Conservation (phyloP, 192 early-diverging fungal species). For the Coemansia sp. region DNA sequence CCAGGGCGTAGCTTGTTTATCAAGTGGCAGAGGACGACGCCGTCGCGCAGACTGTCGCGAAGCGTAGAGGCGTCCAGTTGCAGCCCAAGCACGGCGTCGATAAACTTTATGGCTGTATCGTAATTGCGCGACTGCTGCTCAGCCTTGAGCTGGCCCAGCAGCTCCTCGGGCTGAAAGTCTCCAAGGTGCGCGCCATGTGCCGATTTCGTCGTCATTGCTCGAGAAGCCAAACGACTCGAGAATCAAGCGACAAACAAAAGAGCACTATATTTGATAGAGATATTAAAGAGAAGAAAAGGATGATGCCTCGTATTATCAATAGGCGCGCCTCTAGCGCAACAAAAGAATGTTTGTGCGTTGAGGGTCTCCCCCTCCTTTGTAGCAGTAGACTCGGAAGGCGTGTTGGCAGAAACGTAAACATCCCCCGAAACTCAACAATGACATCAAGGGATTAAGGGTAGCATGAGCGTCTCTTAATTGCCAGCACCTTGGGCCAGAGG, state of each 20-base stretch:
- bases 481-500: too few relatives aligned
- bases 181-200: slow-evolving; percentile 19
- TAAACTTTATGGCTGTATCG: slow-evolving; percentile 61
- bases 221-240: not conserved
- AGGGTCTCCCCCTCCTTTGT: not conserved
- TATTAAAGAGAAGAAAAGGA: not conserved
- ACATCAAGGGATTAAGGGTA: not conserved
- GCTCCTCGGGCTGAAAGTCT: slow-evolving; percentile 53
- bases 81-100: slow-evolving; percentile 60
- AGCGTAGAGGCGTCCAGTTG: slow-evolving; percentile 59
- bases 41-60: slow-evolving; percentile 65
- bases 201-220: slow-evolving; percentile 27
- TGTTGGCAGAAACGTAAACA: not conserved
- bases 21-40: slow-evolving; percentile 74
- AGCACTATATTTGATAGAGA: not conserved
- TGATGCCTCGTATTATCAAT: not conserved
- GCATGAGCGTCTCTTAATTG: not conserved
- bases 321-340: not conserved
- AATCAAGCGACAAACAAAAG: not conserved
- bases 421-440: not conserved
- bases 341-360: slow-evolving; percentile 1
- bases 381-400: not conserved
- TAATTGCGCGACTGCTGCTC: slow-evolving; percentile 62
- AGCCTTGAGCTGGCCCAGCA: slow-evolving; percentile 57
- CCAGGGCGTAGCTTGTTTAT: slow-evolving; percentile 76